A percentile compares a stretch with the other conserved stretches of the same genome.
phyloP scores from a whole-genome alignment of 176 grass and related monocot genomes.

The Stipa capillata region DNA sequence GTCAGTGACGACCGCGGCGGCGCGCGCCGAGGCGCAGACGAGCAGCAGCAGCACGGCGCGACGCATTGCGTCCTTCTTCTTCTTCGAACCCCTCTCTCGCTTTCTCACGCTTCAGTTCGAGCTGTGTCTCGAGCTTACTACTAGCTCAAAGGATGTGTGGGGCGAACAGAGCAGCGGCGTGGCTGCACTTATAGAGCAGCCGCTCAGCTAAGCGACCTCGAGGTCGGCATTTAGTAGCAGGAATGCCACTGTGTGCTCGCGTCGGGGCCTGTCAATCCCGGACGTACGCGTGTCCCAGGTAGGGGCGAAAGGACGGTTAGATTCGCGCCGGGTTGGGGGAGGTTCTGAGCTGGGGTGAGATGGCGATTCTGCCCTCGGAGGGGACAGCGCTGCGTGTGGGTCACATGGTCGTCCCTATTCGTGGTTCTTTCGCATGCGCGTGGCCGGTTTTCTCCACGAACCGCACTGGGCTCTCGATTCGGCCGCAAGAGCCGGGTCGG shows the following conservation, averaged over 20 bases:
- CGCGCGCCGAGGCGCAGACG: constrained; percentile 20
- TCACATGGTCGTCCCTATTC: no score
- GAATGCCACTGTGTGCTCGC: neutral
- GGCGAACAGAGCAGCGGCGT: neutral
- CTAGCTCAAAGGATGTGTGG: neutral
- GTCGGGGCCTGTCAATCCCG: neutral
- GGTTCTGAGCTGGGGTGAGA: neutral
- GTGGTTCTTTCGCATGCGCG: no score
- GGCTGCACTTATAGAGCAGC: neutral
- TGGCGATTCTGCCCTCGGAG: neutral
- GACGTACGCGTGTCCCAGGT: constrained; percentile 11
- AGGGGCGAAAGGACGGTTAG: no score
- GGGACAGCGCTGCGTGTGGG: constrained; percentile 30
- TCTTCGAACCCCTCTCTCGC: no score
- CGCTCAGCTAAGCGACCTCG: neutral
- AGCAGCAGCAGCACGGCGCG: constrained; percentile 2
- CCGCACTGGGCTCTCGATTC: neutral
- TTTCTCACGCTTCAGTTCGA: neutral
- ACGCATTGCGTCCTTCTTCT: neutral
- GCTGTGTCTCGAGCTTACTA: no score
- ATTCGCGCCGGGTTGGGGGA: neutral
- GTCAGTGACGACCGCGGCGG: constrained; percentile 35
- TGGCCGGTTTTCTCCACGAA: neutral
- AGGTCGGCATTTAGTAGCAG: neutral
- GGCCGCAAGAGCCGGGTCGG: no score